Evolutionary conservation across 495 filamentous ascomycete genomes (phyloP).

Genomic region (Penicillium macrosclerotiorum): DNA sequence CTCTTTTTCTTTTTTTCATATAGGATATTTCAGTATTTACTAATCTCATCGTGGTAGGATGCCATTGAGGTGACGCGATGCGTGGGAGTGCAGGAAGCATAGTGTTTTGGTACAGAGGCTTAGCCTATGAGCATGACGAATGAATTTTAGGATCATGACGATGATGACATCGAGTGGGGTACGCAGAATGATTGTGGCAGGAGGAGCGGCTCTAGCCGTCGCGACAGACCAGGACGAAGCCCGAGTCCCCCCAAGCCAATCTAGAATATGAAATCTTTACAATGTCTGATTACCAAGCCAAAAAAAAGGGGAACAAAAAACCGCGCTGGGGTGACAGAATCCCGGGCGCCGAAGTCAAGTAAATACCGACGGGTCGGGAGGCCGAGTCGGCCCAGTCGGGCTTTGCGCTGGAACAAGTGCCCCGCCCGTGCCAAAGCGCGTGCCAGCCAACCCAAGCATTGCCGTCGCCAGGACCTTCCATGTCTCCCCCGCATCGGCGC

Average conservation of each 20-base stretch:
- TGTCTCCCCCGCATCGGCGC: conserved; percentile 17
- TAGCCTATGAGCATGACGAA: too few relatives aligned
- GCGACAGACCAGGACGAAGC: too few relatives aligned
- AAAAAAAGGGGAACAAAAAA: too few relatives aligned
- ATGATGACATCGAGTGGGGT: too few relatives aligned
- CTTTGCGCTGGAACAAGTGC: too few relatives aligned
- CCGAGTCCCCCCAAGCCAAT: too few relatives aligned
- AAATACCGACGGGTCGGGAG: not conserved
- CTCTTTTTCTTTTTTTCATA: not conserved
- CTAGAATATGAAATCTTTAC: too few relatives aligned
- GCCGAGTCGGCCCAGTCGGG: conserved; percentile 1
- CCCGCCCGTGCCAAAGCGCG: conserved; percentile 13
- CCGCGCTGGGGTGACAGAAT: too few relatives aligned
- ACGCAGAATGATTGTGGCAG: too few relatives aligned
- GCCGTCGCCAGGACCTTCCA: conserved; percentile 46
- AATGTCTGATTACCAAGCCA: too few relatives aligned
- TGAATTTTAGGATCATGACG: too few relatives aligned
- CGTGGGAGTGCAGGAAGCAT: conserved; percentile 41
- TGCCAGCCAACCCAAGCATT: conserved; percentile 27
- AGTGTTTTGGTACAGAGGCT: not conserved
- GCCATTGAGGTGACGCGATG: conserved; percentile 71
- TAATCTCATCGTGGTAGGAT: conserved; percentile 50
- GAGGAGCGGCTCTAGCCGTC: too few relatives aligned
- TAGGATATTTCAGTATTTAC: not conserved
- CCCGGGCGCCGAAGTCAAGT: not conserved